These are phyloP conservation scores for Xerocomus nothofagi DNA, from an alignment of 1,284 basidiomycete genomes.

Conservation along the genomic window DNA sequence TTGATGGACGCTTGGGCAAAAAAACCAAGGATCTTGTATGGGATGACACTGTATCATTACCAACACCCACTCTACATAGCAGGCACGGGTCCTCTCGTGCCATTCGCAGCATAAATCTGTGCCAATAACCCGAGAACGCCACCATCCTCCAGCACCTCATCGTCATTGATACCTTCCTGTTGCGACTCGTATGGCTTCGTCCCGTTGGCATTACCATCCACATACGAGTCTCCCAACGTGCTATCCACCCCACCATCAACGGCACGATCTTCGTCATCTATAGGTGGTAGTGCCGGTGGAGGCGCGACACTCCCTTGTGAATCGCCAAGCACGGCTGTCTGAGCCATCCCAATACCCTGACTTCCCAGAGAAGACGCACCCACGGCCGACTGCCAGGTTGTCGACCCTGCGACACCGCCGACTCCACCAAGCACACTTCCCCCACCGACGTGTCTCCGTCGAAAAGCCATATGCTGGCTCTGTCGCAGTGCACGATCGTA, in stretches of 20 bases:
- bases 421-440: slow-evolving; percentile 40
- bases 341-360: slow-evolving; percentile 48
- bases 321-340: slow-evolving; percentile 69
- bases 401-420: slow-evolving; percentile 20
- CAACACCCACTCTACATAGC: slow-evolving; percentile 39
- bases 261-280: slow-evolving; percentile 47
- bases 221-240: slow-evolving; percentile 66
- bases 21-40: neutral
- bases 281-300: slow-evolving; percentile 21
- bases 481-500: slow-evolving; percentile 74
- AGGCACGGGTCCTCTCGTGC: slow-evolving; percentile 47
- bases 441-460: slow-evolving; percentile 42
- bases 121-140: slow-evolving; percentile 75
- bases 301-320: slow-evolving; percentile 55
- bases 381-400: slow-evolving; percentile 31
- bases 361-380: slow-evolving; percentile 20
- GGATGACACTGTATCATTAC: neutral
- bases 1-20: neutral
- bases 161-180: slow-evolving; percentile 55
- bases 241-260: slow-evolving; percentile 57
- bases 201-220: slow-evolving; percentile 54
- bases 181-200: slow-evolving; percentile 40
- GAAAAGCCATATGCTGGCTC: slow-evolving; percentile 56
- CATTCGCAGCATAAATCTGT: slow-evolving; percentile 72
- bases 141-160: slow-evolving; percentile 58